Evolutionary conservation across 1,139 yeast genomes (phyloP), one percentile per base, ranked within the genome.

Genomic region (Debaryomyces sp.): DNA sequence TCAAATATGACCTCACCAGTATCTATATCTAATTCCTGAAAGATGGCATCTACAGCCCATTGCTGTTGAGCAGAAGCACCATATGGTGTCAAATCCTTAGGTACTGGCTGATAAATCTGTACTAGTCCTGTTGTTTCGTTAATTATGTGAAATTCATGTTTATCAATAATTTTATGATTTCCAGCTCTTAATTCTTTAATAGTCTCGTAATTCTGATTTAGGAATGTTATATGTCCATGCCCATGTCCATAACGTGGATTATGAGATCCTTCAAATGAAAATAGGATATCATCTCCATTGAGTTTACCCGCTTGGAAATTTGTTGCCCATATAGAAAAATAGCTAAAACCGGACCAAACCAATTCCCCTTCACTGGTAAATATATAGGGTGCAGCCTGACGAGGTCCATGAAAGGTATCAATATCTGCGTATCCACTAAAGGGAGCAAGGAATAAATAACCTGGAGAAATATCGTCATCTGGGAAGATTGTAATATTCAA

Each of bases 1-100:
- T 70, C 72, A 50, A 70, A 72, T 22, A 70, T 45, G 12, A 71
- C 61, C 32, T 70, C 63, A 6, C 75, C 77, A 9, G 71, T 65
- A 13, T 58, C 63, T 43, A 70, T 55, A 54, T 72, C 75, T 5
- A 71, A 39, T 49, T 71, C 77, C 52, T 70, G 74, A 51, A 69
- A 60, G 26, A 58, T 57, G 5, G 73, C 67, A 51, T 68, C 62
- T 15, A 66, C 64, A 46, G 69, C 58, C 73, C 74, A 70, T 47
- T 61, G 69, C 46, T 66, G 70, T 21, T 57, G 17, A 15, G 17
- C 17, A 15, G 17, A 15, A 15, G 17, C 62, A 8, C 66, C 69
- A 53, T 56, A 67, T 5, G 55, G 51, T 18, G 67, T 56, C 44
- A 69, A 57, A 43, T 69, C 70, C 9, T 36, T 44, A 6, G 65